phyloP scores from a whole-genome alignment of 805 yeast species.

The Blastobotrys chiropterorum region DNA sequence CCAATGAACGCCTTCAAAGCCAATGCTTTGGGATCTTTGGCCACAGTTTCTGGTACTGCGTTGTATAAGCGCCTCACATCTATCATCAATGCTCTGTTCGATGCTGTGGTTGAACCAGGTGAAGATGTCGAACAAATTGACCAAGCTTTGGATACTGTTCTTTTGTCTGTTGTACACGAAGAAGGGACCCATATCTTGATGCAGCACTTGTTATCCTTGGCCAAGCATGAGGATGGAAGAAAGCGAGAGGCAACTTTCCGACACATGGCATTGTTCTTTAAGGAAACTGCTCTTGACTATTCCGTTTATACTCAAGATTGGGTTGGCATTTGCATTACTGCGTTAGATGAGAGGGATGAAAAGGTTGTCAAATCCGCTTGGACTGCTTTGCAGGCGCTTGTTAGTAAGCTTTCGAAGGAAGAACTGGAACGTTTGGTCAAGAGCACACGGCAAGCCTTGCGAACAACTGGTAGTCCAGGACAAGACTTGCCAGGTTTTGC shows the following conservation, averaged over 20 bases:
- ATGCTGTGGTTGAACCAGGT: constrained; percentile 36
- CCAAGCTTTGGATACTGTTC: constrained; percentile 58
- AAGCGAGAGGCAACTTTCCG: constrained; percentile 45
- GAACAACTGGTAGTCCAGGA: constrained; percentile 54
- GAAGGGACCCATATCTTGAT: constrained; percentile 80
- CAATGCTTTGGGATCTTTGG: constrained; percentile 77
- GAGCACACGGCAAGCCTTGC: constrained; percentile 73
- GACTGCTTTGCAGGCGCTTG: constrained; percentile 57
- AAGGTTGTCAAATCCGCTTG: constrained; percentile 60
- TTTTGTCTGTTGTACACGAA: constrained; percentile 64
- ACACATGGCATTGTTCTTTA: constrained; percentile 68
- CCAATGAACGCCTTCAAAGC: constrained; percentile 85
- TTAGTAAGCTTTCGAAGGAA: constrained; percentile 69
- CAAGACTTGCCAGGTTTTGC: constrained; percentile 66
- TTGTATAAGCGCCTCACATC: constrained; percentile 64
- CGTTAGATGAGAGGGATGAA: constrained; percentile 64
- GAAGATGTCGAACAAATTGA: constrained; percentile 38
- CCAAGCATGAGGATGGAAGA: constrained; percentile 69
- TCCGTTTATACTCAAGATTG: constrained; percentile 68
- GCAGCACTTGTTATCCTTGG: constrained; percentile 69
- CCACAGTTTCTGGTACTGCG: constrained; percentile 84
- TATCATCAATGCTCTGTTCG: constrained; percentile 69
- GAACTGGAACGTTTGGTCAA: constrained; percentile 68
- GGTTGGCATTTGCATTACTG: constrained; percentile 59
- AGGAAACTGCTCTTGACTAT: constrained; percentile 56